Evolutionary conservation across 805 yeast genomes (phyloP).

Genomic region (Saccharomycopsis javanensis): DNA sequence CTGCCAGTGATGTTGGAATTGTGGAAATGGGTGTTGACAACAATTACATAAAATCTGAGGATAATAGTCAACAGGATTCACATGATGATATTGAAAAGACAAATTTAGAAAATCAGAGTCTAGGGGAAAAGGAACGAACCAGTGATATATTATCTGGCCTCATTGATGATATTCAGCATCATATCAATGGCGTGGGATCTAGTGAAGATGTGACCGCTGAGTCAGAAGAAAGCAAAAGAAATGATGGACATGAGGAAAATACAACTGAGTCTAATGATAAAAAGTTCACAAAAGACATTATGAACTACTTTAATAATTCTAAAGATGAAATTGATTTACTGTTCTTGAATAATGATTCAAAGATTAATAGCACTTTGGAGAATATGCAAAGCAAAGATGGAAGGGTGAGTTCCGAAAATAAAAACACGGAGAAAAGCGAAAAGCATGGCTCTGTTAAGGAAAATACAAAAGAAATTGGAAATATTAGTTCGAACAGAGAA

Average conservation of each 20-base stretch:
- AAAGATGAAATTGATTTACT: not conserved
- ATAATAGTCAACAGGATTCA: constrained; percentile 22
- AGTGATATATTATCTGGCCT: not conserved
- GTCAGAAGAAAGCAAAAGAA: constrained; percentile 13
- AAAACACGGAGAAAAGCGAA: too few species aligned
- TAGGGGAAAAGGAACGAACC: constrained; percentile 2
- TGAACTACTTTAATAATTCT: not conserved
- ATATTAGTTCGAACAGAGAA: not conserved
- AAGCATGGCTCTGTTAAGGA: not conserved
- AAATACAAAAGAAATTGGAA: not conserved
- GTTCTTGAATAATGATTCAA: not conserved
- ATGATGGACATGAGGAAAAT: not conserved
- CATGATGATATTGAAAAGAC: constrained; percentile 20
- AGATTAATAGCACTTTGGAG: not conserved
- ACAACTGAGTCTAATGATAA: constrained; percentile 3
- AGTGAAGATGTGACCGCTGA: not conserved
- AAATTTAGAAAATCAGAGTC: not conserved
- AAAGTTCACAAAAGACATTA: not conserved
- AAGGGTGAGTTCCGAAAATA: not conserved
- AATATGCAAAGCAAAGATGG: too few species aligned
- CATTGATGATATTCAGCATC: not conserved
- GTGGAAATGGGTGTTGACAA: constrained; percentile 23
- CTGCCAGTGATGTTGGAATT: constrained; percentile 11
- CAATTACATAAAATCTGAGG: constrained; percentile 19
- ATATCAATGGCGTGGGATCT: constrained; percentile 5